Evolutionary conservation across 352 stramenopile species (phyloP), one percentile per base, ranked within the genome.

Genomic region (Globisporangium paddicum): DNA sequence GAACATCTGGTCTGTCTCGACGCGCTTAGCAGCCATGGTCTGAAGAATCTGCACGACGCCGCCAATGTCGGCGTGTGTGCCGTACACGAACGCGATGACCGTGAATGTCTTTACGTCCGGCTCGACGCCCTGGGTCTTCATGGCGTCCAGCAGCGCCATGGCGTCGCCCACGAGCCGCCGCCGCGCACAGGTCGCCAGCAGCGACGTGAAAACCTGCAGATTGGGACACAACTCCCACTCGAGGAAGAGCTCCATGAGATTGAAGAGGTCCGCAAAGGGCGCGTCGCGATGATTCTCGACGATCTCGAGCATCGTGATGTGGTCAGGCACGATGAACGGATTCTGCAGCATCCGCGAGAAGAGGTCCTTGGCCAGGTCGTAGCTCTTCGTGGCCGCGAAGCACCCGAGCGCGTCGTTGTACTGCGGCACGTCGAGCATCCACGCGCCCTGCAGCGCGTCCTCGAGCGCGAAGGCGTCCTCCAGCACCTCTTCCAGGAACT

Each of bases 321-420:
- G 71, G 54, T 90, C 73, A 0, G 80, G 82, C 23, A 57, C 40
- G 10, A 93, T 56, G 45, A 69, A 74, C 28, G 78, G 75, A 42
- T 86, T 84, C 52, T 63, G 61, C n/a, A 82, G 30, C 65, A 93
- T 72, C n/a, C 70, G 71, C 14, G 69, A 66, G 51, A 93, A 93
- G 9, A 90, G 66, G 19, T 88, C 75, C 40, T 79, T 76, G 19
- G 77, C 82, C 56, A 69, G 61, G 1, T 88, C 78, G 21, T 69
- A 74, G 44, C 45, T 60, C 50, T 75, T 71, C 10, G 73, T 77
- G 10, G 68, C 72, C 14, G 80, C 77, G 59, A 86, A 83, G 59
- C 80, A 90, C 16, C 79, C 78, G 14, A 93, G 63, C 21, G 82
- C 82, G 53, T 90, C 80, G 58, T 93, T 93, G 65, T 90, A 93